Evolutionary conservation across 257 asterid genomes (phyloP).

Genomic region (Nicotiana benthamiana): DNA sequence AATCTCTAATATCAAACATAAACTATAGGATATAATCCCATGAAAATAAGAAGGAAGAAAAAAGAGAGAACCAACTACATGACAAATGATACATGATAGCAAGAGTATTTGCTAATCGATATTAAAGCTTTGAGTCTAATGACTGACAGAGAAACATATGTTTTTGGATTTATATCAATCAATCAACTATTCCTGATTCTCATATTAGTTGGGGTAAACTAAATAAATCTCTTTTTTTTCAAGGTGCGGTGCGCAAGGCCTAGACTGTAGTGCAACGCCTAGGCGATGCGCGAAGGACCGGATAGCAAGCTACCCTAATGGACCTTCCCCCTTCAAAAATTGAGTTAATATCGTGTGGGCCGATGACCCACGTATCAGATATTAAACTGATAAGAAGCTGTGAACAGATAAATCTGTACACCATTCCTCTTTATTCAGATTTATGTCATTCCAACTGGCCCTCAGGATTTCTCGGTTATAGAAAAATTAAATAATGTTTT

Average conservation of each 20-base stretch:
- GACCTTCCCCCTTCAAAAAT: too few species aligned
- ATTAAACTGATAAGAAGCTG: too few species aligned
- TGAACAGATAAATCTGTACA: not conserved
- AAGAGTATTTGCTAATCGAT: not conserved
- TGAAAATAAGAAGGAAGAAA: not conserved
- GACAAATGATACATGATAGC: not conserved
- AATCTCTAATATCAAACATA: constrained; percentile 3
- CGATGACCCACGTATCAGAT: too few species aligned
- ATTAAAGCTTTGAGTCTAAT: not conserved
- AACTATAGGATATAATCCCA: not conserved
- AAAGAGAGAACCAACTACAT: not conserved
- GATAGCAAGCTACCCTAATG: too few species aligned
- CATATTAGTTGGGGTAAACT: not conserved
- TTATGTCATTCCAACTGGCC: not conserved
- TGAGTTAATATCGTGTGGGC: too few species aligned
- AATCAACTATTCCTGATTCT: not conserved
- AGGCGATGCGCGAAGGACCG: too few species aligned
- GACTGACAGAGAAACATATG: not conserved
- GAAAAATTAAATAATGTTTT: not conserved
- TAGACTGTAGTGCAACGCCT: too few species aligned
- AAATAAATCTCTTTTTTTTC: not conserved
- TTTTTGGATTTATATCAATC: not conserved
- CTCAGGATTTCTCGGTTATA: not conserved
- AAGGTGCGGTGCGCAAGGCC: too few species aligned
- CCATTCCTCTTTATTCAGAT: not conserved